Evolutionary conservation across 768 basidiomycete genomes (phyloP), one percentile per base, ranked within the genome.

Genomic region (Hygrophorus pudorinus): DNA sequence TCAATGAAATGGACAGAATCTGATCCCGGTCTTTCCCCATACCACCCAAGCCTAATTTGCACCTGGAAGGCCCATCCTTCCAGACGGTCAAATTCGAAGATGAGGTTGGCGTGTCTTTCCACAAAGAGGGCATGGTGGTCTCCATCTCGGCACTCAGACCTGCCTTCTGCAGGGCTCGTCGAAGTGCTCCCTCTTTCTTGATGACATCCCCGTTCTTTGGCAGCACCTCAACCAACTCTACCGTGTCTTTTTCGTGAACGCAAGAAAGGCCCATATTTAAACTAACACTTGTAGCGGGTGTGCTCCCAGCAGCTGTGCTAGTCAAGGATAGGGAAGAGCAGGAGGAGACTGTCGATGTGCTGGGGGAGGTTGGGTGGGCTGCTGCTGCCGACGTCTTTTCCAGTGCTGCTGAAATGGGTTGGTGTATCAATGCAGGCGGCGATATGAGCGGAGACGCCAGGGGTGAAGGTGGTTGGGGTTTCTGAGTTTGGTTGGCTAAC

Each of bases 281-380:
- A 4, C 44, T 45, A 5, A 49, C 40, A 16, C 44, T 46, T 14
- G 48, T 49, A 12, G 48, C 48, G 8, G 48, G 48, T 18, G 48
- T 49, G 16, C 48, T 49, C n/a, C 34, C 38, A 31, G 37, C 32
- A 5, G 52, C 50, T 13, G 65, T 66, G 11, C 72, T 75, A 9
- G 68, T 68, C 40, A 73, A 60, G 1, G 74, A 76, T 4, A 75
- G 71, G 6, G 75, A 72, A 1, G 76, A 78, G 7, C 24, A 24
- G 0, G 78, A 79, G 0, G 72, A 68, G 2, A 70, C 64, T 17
- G 73, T 34, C 5, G 43, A 44, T 9, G 43, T 24, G 27, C 71
- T 10, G 6, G 64, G 60, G 39, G 61, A 60, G 12, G 54, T 54
- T 45, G 41, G 59, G 44, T 53, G 46, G 44, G 27, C 24, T 16